phyloP scores from a whole-genome alignment of 1,284 basidiomycete genomes.

The Apiotrichum gamsii region DNA sequence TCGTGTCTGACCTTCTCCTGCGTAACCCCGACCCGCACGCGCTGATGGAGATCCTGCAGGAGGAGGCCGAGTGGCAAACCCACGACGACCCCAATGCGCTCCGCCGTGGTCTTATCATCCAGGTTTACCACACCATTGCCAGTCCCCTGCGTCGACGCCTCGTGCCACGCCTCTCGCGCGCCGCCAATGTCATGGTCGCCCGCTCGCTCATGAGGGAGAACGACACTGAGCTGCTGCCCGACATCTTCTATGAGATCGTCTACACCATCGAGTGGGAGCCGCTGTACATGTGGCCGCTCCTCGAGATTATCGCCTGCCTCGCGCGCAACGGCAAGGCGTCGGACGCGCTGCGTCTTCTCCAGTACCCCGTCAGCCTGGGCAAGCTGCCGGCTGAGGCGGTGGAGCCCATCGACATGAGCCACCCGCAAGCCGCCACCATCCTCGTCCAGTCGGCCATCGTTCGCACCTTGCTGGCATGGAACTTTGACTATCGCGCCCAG shows the following conservation, averaged over 20 bases:
- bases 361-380: slow-evolving; percentile 19
- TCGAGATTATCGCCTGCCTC: slow-evolving; percentile 20
- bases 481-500: slow-evolving; percentile 9
- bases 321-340: slow-evolving; percentile 3
- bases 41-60: slow-evolving; percentile 21
- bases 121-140: slow-evolving; percentile 10
- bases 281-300: slow-evolving; percentile 14
- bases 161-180: slow-evolving; percentile 3
- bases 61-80: slow-evolving; percentile 16
- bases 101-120: slow-evolving; percentile 8
- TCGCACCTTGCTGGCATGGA: slow-evolving; percentile 11
- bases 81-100: slow-evolving; percentile 2
- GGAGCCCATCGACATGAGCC: slow-evolving; percentile 3
- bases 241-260: slow-evolving; percentile 19
- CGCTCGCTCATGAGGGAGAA: slow-evolving; percentile 7
- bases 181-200: slow-evolving; percentile 1
- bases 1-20: slow-evolving; percentile 31
- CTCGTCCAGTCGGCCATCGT: slow-evolving; percentile 16
- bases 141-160: slow-evolving; percentile 4
- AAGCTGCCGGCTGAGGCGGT: slow-evolving; percentile 12
- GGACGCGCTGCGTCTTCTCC: slow-evolving; percentile 16
- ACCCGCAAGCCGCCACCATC: slow-evolving; percentile 14
- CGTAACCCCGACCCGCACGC: slow-evolving; percentile 21
- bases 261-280: slow-evolving; percentile 9
- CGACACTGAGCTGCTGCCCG: slow-evolving; percentile 5